Base-by-base conservation (phyloP, 306 rosid genomes). In the Begonia masoniana region DNA sequence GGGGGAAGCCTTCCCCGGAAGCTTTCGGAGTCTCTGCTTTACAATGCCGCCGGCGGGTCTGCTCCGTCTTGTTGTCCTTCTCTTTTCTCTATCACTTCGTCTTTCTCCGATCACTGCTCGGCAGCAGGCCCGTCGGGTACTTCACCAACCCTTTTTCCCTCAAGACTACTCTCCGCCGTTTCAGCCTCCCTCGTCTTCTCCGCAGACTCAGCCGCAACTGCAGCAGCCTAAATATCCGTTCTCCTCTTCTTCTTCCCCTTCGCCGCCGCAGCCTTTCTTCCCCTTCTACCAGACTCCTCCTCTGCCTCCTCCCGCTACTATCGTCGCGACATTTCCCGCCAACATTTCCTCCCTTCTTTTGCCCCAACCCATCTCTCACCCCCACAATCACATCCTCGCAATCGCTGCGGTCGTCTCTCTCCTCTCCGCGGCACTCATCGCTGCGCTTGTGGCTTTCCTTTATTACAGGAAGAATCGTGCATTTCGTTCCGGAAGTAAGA, bases 61-160 rank as follows among this genome's bases (percentile, higher is more conserved):
- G 39, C 39, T 31, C 39, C 39, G 39, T 5, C 39, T 31, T 0
- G 1, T 31, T 31, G 39, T 31, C 39, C 9, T 31, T 6, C 39
- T 31, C 39, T 7, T 31, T 31, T 31, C 39, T 3, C 7, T 31
- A 5, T 0, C 9, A 31, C 39, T 31, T 31, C 9, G 39, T 31
- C 39, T 31, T 31, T 31, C 39, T 31, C 39, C 9, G 39, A 31
- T 31, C 39, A 7, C 39, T 31, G 39, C 39, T 11, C 43, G 7
- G 21, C 46, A 14, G 26, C 63, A 24, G 54, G 50, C 41, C 65
- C 65, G 65, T 15, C 65, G 45, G 51, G 67, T 85, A 52, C 95
- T 85, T 56, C 85, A 85, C 73, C 94, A 85, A 15, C 94, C 95
- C 10, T 59, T 76, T 4, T 80, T 78, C 21, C 86, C 93, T 0